Conservation (phyloP, 352 stramenopile genomes). For the Thraustochytrium sp. region DNA sequence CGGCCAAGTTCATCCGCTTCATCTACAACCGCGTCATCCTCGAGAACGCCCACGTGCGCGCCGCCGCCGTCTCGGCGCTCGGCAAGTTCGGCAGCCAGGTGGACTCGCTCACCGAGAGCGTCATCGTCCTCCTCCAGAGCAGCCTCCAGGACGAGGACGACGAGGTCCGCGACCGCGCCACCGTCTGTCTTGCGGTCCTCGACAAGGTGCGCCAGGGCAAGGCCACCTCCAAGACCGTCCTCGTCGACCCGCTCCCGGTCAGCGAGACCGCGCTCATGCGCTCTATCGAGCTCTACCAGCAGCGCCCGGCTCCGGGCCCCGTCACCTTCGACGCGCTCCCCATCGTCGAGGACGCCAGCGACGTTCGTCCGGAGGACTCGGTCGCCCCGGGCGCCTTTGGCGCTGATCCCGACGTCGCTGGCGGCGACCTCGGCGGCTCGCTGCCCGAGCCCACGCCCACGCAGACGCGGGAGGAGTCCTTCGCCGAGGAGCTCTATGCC, state of each 20-base stretch:
- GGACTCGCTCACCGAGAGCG: conserved; percentile 80
- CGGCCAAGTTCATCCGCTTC: conserved; percentile 96
- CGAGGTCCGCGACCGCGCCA: conserved; percentile 85
- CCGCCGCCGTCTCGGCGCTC: conserved; percentile 89
- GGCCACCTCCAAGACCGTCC: background rate
- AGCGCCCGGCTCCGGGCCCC: conserved; percentile 64
- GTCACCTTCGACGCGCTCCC: conserved; percentile 73
- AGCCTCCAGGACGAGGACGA: conserved; percentile 95
- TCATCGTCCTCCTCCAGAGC: conserved; percentile 87
- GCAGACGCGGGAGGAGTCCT: conserved; percentile 58
- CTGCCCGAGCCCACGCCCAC: background rate
- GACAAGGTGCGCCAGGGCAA: conserved; percentile 34
- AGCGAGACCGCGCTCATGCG: conserved; percentile 65
- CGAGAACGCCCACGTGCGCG: conserved; percentile 91
- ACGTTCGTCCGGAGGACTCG: conserved; percentile 51
- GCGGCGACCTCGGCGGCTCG: background rate
- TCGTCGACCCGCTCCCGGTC: conserved; percentile 60
- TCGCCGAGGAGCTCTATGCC: conserved; percentile 86
- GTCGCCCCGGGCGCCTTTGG: background rate
- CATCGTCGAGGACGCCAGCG: conserved; percentile 64
- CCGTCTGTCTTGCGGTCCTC: conserved; percentile 71
- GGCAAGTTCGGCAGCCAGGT: conserved; percentile 90
- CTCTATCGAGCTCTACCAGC: conserved; percentile 75
- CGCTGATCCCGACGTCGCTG: no score
- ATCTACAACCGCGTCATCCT: conserved; percentile 99